Evolutionary conservation across 805 yeast genomes (phyloP).

Genomic region (Starmerella scarabaei): DNA sequence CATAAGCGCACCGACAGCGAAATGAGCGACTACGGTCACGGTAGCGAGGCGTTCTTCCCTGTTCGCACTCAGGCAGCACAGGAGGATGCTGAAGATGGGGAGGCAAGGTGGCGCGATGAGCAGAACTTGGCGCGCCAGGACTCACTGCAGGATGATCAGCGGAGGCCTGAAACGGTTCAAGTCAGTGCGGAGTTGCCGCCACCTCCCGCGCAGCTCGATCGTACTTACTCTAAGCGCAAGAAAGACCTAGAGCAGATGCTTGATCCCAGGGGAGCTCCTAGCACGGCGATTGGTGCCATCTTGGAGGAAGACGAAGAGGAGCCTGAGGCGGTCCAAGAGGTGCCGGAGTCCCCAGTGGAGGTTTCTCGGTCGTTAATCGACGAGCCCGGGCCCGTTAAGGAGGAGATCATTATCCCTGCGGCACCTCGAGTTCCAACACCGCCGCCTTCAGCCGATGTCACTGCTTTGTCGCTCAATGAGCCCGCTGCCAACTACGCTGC

Average conservation of each 20-base stretch:
- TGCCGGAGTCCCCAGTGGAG: background rate
- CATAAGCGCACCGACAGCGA: conserved; percentile 16
- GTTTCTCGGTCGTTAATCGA: background rate
- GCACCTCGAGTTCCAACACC: too few relatives aligned
- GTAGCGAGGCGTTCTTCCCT: conserved; percentile 6
- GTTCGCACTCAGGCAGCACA: background rate
- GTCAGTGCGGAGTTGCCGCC: conserved; percentile 8
- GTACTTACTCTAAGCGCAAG: conserved; percentile 22
- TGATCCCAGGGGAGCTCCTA: conserved; percentile 15
- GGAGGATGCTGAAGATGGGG: conserved; percentile 3
- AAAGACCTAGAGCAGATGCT: conserved; percentile 15
- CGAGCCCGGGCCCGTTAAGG: background rate
- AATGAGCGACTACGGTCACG: conserved; percentile 12
- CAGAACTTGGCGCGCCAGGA: conserved; percentile 24
- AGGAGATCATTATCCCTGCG: too few relatives aligned
- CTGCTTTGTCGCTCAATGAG: background rate
- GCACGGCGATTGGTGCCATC: conserved; percentile 1
- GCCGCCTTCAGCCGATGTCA: too few relatives aligned
- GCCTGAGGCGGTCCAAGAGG: conserved; percentile 1
- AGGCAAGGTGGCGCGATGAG: conserved; percentile 11
- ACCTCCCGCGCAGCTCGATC: conserved; percentile 11
- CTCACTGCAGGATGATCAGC: conserved; percentile 25
- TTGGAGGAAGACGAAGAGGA: conserved; percentile 15
- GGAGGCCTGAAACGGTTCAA: conserved; percentile 22
- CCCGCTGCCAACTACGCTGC: background rate